Conservation (phyloP, 768 basidiomycete genomes). For the Grammothele lineata region DNA sequence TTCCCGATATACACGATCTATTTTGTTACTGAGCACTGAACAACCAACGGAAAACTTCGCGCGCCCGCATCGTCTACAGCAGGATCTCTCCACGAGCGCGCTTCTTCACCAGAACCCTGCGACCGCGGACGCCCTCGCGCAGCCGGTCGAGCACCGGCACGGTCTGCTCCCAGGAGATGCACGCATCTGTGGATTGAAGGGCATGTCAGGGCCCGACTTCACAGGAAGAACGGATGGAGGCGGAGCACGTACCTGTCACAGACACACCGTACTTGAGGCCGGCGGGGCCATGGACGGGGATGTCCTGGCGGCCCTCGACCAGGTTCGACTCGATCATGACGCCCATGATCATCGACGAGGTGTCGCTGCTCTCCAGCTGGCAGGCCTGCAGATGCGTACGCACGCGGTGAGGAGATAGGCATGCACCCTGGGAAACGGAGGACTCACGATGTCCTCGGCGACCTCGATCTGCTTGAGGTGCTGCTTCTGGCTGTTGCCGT, state of each 20-base stretch:
- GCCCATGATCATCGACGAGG: conserved; percentile 73
- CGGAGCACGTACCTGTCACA: conserved; percentile 75
- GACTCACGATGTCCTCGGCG: conserved; percentile 80
- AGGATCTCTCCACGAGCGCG: conserved; percentile 22
- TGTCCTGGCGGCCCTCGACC: conserved; percentile 81
- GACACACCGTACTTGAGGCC: conserved; percentile 80
- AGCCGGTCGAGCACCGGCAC: conserved; percentile 77
- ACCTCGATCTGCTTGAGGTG: conserved; percentile 86
- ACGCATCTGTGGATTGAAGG: conserved; percentile 23
- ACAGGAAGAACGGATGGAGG: neutral
- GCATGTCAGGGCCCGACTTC: neutral
- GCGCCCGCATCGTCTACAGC: too few relatives aligned
- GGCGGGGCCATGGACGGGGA: conserved; percentile 65
- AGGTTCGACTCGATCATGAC: conserved; percentile 97
- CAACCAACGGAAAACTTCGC: too few relatives aligned
- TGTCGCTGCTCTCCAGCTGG: conserved; percentile 71
- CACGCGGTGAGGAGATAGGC: neutral
- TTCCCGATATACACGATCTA: too few relatives aligned
- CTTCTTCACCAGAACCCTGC: conserved; percentile 47
- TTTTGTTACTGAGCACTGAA: too few relatives aligned
- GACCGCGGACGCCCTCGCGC: conserved; percentile 81
- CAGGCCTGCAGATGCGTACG: conserved; percentile 43
- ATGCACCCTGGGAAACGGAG: neutral
- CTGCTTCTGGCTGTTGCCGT: conserved; percentile 93
- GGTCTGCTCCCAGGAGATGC: conserved; percentile 85